Percentiles rank a stretch among this genome's conserved stretches.
These are phyloP conservation scores for Lachancea meyersii DNA, from an alignment of 805 yeast species.

Conservation along the genomic window DNA sequence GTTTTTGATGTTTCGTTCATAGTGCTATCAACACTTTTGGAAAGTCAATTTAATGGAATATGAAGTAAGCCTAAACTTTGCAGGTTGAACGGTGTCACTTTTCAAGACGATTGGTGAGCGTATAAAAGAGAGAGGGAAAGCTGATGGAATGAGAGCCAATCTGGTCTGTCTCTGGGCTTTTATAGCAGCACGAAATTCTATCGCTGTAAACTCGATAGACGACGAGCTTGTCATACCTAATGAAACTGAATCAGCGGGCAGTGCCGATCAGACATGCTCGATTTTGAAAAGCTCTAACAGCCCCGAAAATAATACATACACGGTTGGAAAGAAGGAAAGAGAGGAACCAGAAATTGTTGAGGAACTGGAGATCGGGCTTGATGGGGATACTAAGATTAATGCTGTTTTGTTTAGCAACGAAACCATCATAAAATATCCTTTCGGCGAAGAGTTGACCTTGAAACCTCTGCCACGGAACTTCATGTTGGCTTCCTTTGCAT, in stretches of 20 bases:
- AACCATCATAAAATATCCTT: conserved; percentile 35
- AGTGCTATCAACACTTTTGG: conserved; percentile 1
- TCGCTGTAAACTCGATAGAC: conserved; percentile 1
- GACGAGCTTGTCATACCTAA: conserved; percentile 6
- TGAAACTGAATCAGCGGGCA: conserved; percentile 7
- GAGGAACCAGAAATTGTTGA: not conserved
- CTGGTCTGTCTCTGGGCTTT: not conserved
- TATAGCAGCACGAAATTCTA: not conserved
- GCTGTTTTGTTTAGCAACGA: not conserved
- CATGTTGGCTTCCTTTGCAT: conserved; percentile 63
- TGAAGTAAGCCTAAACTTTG: too few species aligned
- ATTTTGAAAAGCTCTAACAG: not conserved
- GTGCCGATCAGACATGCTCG: conserved; percentile 1
- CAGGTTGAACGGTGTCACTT: too few species aligned
- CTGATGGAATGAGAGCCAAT: conserved; percentile 2
- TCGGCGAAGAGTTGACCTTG: conserved; percentile 54
- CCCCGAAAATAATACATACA: too few species aligned
- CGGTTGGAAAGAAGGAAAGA: not conserved
- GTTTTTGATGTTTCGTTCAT: not conserved
- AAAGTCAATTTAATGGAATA: not conserved
- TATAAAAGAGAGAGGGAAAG: not conserved
- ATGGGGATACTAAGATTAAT: not conserved
- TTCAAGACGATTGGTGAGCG: too few species aligned
- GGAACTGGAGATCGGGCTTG: not conserved
- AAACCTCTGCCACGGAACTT: conserved; percentile 71